These are phyloP conservation scores for Leishmania tarentolae DNA, from an alignment of 208 protist species.

Conservation along the genomic window DNA sequence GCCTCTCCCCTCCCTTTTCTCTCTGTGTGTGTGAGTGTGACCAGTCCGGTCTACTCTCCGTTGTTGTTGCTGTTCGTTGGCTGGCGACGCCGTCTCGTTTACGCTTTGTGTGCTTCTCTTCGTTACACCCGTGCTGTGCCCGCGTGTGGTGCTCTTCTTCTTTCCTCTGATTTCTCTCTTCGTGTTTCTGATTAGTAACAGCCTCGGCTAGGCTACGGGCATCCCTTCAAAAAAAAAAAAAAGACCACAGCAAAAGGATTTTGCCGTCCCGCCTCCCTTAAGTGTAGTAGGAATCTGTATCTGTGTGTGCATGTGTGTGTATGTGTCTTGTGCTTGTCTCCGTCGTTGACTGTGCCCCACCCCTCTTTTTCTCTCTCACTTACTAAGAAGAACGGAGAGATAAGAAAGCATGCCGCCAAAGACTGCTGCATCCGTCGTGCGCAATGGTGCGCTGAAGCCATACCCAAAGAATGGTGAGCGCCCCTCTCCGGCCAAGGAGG, in stretches of 20 bases:
- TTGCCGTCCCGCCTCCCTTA: not conserved
- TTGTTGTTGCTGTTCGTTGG: not conserved
- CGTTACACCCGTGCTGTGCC: not conserved
- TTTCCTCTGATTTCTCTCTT: not conserved
- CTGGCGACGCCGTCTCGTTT: not conserved
- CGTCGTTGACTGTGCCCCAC: not conserved
- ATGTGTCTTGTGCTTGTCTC: not conserved
- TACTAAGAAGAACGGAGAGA: slow-evolving; percentile 27
- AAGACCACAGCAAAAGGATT: not conserved
- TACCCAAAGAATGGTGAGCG: slow-evolving; percentile 24
- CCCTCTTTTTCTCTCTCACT: not conserved
- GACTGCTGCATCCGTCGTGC: slow-evolving; percentile 26
- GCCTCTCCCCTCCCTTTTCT: not conserved
- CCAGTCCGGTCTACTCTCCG: not conserved
- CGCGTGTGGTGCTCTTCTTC: not conserved
- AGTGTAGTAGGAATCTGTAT: not conserved
- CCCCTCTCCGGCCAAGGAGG: slow-evolving; percentile 33
- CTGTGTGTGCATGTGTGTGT: not conserved
- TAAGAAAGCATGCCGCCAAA: slow-evolving; percentile 32
- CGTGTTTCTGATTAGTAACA: too few relatives aligned
- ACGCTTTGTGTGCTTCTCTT: not conserved
- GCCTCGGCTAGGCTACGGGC: too few relatives aligned
- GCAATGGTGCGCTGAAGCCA: slow-evolving; percentile 29
- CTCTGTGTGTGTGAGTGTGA: slow-evolving; percentile 4
- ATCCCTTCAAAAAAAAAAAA: too few relatives aligned